Evolutionary conservation across 116 monocot genomes (phyloP).

Genomic region (Posidonia oceanica): DNA sequence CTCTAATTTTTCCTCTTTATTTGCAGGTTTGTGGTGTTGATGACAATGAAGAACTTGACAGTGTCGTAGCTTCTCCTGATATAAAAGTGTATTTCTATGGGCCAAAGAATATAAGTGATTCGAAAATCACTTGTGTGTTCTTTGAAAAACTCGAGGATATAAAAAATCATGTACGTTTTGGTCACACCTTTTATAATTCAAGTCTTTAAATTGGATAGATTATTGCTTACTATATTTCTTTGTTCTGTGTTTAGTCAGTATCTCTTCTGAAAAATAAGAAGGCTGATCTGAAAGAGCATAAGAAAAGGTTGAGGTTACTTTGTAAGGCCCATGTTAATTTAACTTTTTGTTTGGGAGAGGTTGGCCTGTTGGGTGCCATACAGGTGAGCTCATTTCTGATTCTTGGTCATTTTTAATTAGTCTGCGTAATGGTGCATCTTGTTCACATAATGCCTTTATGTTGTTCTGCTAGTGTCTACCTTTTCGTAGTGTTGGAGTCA

Average conservation of each 20-base stretch:
- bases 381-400: conserved; percentile 30
- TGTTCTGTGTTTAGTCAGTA: conserved; percentile 26
- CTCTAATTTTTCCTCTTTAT: background rate
- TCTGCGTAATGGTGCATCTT: background rate
- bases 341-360: conserved; percentile 55
- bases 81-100: conserved; percentile 62
- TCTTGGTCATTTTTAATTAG: background rate
- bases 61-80: conserved; percentile 56
- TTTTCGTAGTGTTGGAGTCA: too few species aligned
- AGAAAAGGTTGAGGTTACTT: conserved; percentile 44
- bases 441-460: background rate
- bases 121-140: conserved; percentile 16
- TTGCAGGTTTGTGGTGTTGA: conserved; percentile 63
- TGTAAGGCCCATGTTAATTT: conserved; percentile 55
- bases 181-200: background rate
- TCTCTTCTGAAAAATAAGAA: conserved; percentile 25
- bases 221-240: background rate
- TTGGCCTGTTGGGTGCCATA: conserved; percentile 69
- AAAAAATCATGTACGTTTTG: conserved; percentile 35
- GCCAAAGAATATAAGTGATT: conserved; percentile 21
- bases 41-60: conserved; percentile 52
- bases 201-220: background rate
- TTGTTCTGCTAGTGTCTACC: background rate
- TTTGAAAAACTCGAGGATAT: conserved; percentile 40
- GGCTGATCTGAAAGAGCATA: conserved; percentile 33